Percentiles rank a stretch among this genome's conserved stretches.
phyloP scores from a whole-genome alignment of 2,329 filamentous ascomycete genomes.

The Cercospora sojina region DNA sequence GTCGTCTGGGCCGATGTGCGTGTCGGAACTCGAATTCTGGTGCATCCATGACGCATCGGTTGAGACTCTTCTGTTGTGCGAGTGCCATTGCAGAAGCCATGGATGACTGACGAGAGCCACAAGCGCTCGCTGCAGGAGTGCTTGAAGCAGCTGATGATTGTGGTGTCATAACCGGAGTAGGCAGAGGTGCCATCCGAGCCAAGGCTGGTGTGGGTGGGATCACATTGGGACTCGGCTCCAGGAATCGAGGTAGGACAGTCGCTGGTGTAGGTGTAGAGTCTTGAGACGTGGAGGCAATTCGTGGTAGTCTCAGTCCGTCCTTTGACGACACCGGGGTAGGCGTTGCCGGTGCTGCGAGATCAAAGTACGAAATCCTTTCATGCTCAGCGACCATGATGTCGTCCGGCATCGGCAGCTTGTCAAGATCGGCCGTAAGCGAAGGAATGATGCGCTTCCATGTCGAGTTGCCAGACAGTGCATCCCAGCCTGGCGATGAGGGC shows the following conservation, averaged over 20 bases:
- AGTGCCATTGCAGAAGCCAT: constrained; percentile 60
- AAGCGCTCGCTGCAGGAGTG: constrained; percentile 62
- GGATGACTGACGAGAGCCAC: constrained; percentile 54
- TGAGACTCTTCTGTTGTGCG: constrained; percentile 55
- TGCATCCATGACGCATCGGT: constrained; percentile 56
- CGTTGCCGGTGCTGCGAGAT: constrained; percentile 27
- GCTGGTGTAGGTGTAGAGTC: constrained; percentile 47
- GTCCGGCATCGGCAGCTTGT: constrained; percentile 39
- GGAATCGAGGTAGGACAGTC: constrained; percentile 45
- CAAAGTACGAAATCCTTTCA: constrained; percentile 13
- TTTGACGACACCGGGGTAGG: constrained; percentile 25
- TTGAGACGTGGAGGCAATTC: constrained; percentile 38
- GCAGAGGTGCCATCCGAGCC: constrained; percentile 56
- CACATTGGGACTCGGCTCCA: constrained; percentile 53
- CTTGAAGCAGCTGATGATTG: constrained; percentile 52
- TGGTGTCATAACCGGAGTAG: constrained; percentile 63
- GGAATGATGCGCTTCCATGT: constrained; percentile 54
- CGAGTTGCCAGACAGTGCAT: constrained; percentile 17
- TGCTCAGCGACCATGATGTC: constrained; percentile 8
- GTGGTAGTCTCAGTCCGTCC: constrained; percentile 19
- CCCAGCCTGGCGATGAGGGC: constrained; percentile 33
- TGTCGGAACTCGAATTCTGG: constrained; percentile 45
- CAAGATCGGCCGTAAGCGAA: constrained; percentile 57
- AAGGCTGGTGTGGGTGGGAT: constrained; percentile 55
- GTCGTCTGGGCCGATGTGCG: constrained; percentile 46